Evolutionary conservation across 495 filamentous ascomycete species (phyloP).

Genomic region (Gamarada debralockiae): DNA sequence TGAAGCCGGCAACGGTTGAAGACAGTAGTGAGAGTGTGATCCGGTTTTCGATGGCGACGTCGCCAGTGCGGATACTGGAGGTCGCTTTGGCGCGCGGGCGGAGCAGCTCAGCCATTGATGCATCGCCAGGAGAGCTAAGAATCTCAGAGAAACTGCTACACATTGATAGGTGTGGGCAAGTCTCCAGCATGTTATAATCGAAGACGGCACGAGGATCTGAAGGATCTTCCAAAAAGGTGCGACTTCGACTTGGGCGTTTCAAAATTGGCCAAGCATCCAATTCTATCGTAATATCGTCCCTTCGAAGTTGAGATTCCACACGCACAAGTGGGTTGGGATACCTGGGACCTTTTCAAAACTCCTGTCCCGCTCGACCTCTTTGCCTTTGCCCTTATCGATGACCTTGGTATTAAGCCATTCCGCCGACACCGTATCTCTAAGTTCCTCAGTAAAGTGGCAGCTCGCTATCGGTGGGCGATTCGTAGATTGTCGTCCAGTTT

Average conservation of each 20-base stretch:
- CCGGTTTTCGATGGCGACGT: not conserved
- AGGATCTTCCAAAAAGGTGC: conserved; percentile 22
- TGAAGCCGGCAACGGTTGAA: conserved; percentile 11
- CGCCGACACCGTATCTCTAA: not conserved
- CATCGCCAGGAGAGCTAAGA: not conserved
- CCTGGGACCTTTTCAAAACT: conserved; percentile 6
- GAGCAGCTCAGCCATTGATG: not conserved
- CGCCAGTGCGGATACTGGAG: not conserved
- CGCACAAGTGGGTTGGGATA: conserved; percentile 16
- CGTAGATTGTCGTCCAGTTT: too few relatives aligned
- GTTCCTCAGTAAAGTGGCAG: too few relatives aligned
- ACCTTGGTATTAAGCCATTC: not conserved
- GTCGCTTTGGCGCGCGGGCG: not conserved
- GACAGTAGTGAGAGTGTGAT: conserved; percentile 1
- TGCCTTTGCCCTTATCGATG: conserved; percentile 8
- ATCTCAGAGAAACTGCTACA: too few relatives aligned
- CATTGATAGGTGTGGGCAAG: conserved; percentile 12
- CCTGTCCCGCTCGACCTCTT: conserved; percentile 15
- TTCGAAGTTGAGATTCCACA: conserved; percentile 16
- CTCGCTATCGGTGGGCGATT: too few relatives aligned
- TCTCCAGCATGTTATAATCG: conserved; percentile 23
- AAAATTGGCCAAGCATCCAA: conserved; percentile 15
- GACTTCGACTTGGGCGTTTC: conserved; percentile 20
- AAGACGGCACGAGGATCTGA: conserved; percentile 15
- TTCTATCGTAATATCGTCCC: conserved; percentile 14